A percentile compares a stretch with the other conserved stretches of the same genome.
Conservation (phyloP, 306 rosid genomes). For the Vicia sativa region DNA sequence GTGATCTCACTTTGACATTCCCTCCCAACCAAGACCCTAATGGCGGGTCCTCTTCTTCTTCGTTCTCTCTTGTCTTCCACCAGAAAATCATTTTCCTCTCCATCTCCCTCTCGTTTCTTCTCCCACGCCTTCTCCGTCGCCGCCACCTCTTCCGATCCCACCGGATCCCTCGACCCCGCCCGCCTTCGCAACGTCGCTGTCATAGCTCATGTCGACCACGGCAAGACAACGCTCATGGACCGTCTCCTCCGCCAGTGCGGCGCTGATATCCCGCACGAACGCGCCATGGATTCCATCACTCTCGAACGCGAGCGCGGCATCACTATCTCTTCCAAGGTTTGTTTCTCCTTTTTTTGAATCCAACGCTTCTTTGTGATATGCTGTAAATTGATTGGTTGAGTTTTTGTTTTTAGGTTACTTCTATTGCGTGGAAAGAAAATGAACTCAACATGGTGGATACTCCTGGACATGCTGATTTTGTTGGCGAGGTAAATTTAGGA, state of each 20-base stretch:
- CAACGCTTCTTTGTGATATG: neutral
- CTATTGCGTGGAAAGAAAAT: constrained; percentile 81
- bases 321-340: constrained; percentile 83
- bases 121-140: constrained; percentile 65
- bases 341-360: neutral
- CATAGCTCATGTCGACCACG: constrained; percentile 97
- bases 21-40: constrained; percentile 20
- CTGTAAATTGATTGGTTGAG: neutral
- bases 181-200: constrained; percentile 95
- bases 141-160: constrained; percentile 52
- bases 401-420: constrained; percentile 66
- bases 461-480: constrained; percentile 98
- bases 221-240: constrained; percentile 98
- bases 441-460: constrained; percentile 98
- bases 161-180: constrained; percentile 58
- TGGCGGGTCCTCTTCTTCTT: constrained; percentile 80
- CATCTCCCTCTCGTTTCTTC: constrained; percentile 32
- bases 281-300: constrained; percentile 84
- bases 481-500: constrained; percentile 74
- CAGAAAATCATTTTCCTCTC: constrained; percentile 51
- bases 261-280: constrained; percentile 94
- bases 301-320: constrained; percentile 99
- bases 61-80: constrained; percentile 75
- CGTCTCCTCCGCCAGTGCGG: constrained; percentile 99
- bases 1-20: too few relatives aligned